Conservation (phyloP, 257 asterid species). For the Prunella vulgaris region DNA sequence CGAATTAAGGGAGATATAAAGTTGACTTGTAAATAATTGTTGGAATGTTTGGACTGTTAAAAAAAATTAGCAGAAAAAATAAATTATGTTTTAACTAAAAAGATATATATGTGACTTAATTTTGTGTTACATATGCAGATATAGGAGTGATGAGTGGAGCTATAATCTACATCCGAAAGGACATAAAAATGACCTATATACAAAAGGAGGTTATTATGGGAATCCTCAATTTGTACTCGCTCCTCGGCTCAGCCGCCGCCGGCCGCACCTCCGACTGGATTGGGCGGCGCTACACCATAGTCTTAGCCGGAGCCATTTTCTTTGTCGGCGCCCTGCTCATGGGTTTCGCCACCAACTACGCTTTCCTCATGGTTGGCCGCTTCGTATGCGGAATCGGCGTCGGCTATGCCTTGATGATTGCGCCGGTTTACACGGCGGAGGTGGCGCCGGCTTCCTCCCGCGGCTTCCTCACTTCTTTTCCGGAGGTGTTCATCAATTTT, state of each 20-base stretch:
- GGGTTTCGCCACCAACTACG: conserved; percentile 80
- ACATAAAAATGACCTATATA: conserved; percentile 26
- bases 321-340: conserved; percentile 76
- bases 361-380: conserved; percentile 81
- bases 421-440: conserved; percentile 95
- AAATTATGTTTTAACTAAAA: background rate
- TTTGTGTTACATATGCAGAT: conserved; percentile 38
- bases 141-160: conserved; percentile 99
- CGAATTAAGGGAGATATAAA: too few species aligned
- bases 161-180: conserved; percentile 45
- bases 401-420: conserved; percentile 92
- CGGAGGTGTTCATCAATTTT: conserved; percentile 84
- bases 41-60: too few species aligned
- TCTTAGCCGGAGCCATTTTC: conserved; percentile 72
- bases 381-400: conserved; percentile 87
- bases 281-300: conserved; percentile 80
- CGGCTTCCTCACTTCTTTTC: conserved; percentile 86
- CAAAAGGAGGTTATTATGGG: conserved; percentile 71
- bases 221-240: conserved; percentile 57
- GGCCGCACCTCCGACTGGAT: conserved; percentile 90
- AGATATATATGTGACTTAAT: background rate
- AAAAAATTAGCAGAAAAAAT: too few species aligned
- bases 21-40: too few species aligned
- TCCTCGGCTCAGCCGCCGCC: conserved; percentile 80
- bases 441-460: conserved; percentile 85